Evolutionary conservation across 768 basidiomycete species (phyloP), one percentile per base, ranked within the genome.

Genomic region (Suillus lakei): DNA sequence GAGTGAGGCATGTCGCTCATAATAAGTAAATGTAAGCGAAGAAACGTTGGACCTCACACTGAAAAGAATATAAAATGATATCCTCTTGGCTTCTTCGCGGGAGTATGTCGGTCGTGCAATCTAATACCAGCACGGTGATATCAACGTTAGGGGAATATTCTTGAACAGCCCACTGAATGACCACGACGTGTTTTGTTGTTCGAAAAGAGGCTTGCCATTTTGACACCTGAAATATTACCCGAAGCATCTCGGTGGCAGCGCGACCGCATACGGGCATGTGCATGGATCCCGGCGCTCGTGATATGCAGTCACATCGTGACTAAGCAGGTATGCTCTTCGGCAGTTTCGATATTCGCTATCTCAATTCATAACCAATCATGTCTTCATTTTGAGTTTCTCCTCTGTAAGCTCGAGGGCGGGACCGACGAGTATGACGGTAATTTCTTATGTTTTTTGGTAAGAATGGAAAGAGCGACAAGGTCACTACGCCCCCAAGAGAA

Each of bases 101-200:
- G n/a, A n/a, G n/a, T n/a, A n/a, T n/a, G n/a, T n/a, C n/a, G n/a
- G n/a, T n/a, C n/a, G n/a, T n/a, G n/a, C n/a, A n/a, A 59, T 76
- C 74, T 2, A 71, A 66, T 1, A 68, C 21, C 43, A 76, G 3
- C 3, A 64, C 58, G 0, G 69, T 68, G 48, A 76, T 48, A 36
- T 66, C 65, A 56, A 69, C 70, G 15, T 61, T 58, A 2, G 43
- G 30, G 67, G 48, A 2, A 56, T 34, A 4, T 12, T 21, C 0
- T 67, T 13, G 1, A 74, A 43, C 13, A 41, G 26, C 3, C 64
- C 9, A 8, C 66, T 46, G 59, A 72, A 70, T 16, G 46, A 4
- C 73, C 74, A 75, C 1, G 34, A 69, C 65, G 61, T 63, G 60
- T 73, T 74, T 18, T 32, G 32, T 10, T 61, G 4, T 16, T n/a